Conservation (phyloP, 2,329 filamentous ascomycete species). For the Knufia fluminis region DNA sequence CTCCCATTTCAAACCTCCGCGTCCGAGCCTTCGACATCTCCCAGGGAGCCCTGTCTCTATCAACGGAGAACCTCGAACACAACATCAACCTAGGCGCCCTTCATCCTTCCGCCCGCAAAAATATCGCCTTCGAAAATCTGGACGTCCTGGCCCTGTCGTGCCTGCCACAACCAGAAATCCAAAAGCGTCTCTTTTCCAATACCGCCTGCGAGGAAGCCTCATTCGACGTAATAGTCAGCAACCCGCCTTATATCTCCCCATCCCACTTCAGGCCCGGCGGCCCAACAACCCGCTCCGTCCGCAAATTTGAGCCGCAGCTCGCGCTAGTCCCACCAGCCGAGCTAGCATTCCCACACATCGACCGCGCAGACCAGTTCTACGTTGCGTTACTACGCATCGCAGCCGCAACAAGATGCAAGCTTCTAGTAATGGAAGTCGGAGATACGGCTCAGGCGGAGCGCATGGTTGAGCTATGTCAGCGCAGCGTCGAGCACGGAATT, state of each 20-base stretch:
- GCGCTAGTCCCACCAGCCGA: slow-evolving; percentile 53
- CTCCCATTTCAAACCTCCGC: slow-evolving; percentile 29
- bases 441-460: slow-evolving; percentile 58
- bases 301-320: slow-evolving; percentile 68
- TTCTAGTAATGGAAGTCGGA: slow-evolving; percentile 62
- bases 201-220: not conserved
- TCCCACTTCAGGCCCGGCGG: slow-evolving; percentile 49
- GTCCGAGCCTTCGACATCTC: slow-evolving; percentile 71
- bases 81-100: slow-evolving; percentile 35
- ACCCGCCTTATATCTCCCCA: slow-evolving; percentile 82
- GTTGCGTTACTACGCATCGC: slow-evolving; percentile 52
- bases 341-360: slow-evolving; percentile 18
- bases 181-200: not conserved
- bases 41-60: slow-evolving; percentile 52
- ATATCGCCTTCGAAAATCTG: slow-evolving; percentile 40
- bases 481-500: not conserved
- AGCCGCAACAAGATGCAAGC: slow-evolving; percentile 38
- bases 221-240: slow-evolving; percentile 66
- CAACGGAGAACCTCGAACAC: slow-evolving; percentile 51
- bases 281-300: slow-evolving; percentile 60
- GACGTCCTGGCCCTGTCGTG: slow-evolving; percentile 30
- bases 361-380: slow-evolving; percentile 54
- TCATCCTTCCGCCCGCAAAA: slow-evolving; percentile 22
- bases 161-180: not conserved
- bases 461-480: slow-evolving; percentile 39